Evolutionary conservation across 345 rosid species (phyloP).

Genomic region (Lepidium africanum): DNA sequence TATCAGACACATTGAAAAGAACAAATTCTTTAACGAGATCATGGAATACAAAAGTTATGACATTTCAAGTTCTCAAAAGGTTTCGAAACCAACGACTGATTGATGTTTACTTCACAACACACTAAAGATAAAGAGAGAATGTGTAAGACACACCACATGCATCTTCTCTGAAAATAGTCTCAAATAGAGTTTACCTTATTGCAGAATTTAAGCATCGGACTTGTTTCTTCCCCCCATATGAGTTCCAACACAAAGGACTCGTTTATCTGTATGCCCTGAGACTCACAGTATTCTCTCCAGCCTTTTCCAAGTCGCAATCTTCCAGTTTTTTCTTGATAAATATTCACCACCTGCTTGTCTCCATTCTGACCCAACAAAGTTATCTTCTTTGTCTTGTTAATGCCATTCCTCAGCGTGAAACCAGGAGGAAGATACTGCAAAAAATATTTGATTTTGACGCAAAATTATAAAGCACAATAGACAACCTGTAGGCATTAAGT

Average conservation of each 20-base stretch:
- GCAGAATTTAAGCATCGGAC: conserved; percentile 18
- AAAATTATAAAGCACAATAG: not conserved
- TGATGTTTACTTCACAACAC: not conserved
- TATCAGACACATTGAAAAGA: not conserved
- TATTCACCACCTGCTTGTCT: conserved; percentile 2
- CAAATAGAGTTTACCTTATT: not conserved
- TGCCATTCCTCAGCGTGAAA: conserved; percentile 12
- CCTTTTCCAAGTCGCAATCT: conserved; percentile 12
- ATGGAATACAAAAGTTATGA: not conserved
- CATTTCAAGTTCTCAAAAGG: not conserved
- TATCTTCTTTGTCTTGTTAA: conserved; percentile 8
- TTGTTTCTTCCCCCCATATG: not conserved
- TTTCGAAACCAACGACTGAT: not conserved
- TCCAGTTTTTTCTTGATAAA: not conserved
- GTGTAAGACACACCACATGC: not conserved
- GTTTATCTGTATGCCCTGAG: conserved; percentile 6
- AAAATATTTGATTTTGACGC: not conserved
- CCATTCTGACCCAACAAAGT: conserved; percentile 11
- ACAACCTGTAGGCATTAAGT: not conserved
- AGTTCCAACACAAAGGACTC: conserved; percentile 23
- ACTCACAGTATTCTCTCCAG: conserved; percentile 19
- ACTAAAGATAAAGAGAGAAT: not conserved
- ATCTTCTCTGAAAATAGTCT: not conserved
- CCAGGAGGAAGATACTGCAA: conserved; percentile 2
- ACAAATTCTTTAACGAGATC: not conserved